These are phyloP conservation scores for Brassica incana DNA, from an alignment of 345 rosid genomes.

Conservation along the genomic window DNA sequence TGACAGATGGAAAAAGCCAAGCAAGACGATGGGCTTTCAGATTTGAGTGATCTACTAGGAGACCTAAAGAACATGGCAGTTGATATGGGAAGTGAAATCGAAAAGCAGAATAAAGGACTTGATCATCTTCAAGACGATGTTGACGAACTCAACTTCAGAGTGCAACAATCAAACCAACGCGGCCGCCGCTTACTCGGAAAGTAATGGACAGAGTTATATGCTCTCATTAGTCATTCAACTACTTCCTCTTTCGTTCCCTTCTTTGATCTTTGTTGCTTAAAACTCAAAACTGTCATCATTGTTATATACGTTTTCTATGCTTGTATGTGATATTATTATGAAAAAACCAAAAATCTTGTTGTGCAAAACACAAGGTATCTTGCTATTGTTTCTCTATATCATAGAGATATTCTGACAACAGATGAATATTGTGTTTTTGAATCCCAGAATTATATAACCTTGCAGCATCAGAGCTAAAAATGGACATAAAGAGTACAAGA, in stretches of 20 bases:
- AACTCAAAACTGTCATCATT: constrained; percentile 13
- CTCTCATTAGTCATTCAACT: too few species aligned
- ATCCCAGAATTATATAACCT: neutral
- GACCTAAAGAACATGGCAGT: constrained; percentile 87
- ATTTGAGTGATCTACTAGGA: constrained; percentile 73
- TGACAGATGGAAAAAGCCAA: constrained; percentile 73
- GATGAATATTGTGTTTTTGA: neutral
- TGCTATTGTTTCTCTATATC: constrained; percentile 17
- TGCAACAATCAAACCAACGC: constrained; percentile 59
- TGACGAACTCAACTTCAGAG: constrained; percentile 64
- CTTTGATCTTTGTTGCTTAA: neutral
- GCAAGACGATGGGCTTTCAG: constrained; percentile 87
- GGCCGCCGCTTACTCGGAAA: constrained; percentile 77
- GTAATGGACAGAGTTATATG: constrained; percentile 35
- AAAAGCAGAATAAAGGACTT: constrained; percentile 68
- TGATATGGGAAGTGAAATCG: constrained; percentile 92
- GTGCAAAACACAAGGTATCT: neutral
- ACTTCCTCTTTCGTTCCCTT: neutral
- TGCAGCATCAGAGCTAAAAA: neutral
- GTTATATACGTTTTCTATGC: constrained; percentile 17
- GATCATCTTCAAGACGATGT: constrained; percentile 65
- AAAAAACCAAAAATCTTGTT: neutral
- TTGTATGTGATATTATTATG: neutral
- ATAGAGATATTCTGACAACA: neutral
- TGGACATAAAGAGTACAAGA: neutral